Base-by-base conservation (phyloP, 352 stramenopile species). In the Pythium sukuiense region DNA sequence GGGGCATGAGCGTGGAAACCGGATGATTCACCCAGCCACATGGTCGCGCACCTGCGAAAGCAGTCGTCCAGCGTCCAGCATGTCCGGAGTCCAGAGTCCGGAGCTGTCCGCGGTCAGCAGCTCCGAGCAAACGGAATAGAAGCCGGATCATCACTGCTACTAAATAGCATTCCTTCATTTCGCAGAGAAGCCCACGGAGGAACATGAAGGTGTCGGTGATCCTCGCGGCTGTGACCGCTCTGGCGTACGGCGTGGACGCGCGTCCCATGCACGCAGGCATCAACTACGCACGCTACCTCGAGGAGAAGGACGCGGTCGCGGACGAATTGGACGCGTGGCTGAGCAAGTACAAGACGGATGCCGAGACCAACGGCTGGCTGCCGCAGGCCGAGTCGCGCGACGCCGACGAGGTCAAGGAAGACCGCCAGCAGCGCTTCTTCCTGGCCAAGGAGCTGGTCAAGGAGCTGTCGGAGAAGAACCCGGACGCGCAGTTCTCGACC, bases 401-500 rank as follows among this genome's bases (percentile, higher is more conserved):
- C 8, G 54, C 61, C 8, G 61, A 80, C n/a, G 76, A 80, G 11
- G 70, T 41, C 16, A 29, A 73, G 0, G 77, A 83, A 62, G 69
- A 85, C 63, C 67, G 71, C 39, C 63, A 49, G 18, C 74, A 83
- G 56, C 76, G 79, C 16, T 85, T 83, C 60, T 83, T 77, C 65
- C 12, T 85, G 35, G 73, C 76, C 49, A 82, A 80, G 62, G 58
- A 81, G 49, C 59, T 76, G 32, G 75, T 85, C 61, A 45, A 59
- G 8, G 58, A 80, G 48, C 72, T 76, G 13, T 57, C 73, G 6
- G 55, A 56, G 54, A 32, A 63, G 14, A 81, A 88, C 56, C 77
- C 79, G 11, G 52, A 73, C 29, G 80, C 80, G 18, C 50, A 68
- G 13, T 87, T 89, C 58, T 70, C 60, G 11, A 76, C 66, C 6